Evolutionary conservation across 2,329 filamentous ascomycete species (phyloP), one percentile per base, ranked within the genome.

Genomic region (Penicillium sp.): DNA sequence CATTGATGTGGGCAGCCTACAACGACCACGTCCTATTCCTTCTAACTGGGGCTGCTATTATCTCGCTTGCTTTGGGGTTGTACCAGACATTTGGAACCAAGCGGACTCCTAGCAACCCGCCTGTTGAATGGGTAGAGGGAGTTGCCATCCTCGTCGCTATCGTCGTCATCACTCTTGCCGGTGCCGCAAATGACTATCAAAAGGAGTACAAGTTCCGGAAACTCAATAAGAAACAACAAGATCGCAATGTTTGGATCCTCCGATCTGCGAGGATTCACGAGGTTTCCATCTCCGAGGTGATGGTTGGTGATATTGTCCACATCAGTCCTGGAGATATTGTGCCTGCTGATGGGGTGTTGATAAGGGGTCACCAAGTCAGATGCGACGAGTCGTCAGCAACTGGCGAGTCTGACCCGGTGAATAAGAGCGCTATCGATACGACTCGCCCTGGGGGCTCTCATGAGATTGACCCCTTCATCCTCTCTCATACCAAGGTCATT

Each of bases 11-110:
- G 88, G 85, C 89, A 64, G 88, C 88, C 1, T 89, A 89, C 74
- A 89, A 91, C 69, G 88, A 91, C 73, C 90, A 90, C 63, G 84
- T 91, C 4, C 77, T 90, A 36, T 86, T 90, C 49, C 75, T 90
- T 1, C 76, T 90, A 46, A 86, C 85, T 0, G 80, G 83, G 4
- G 87, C 87, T 4, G 88, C 88, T 1, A 78, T 83, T 10, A 84
- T 91, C 33, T 90, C 88, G 1, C 75, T 91, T n/a, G 85, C 83
- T 0, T 80, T 91, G 41, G 88, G 88, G 19, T 79, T 90, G 1
- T 90, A 89, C 66, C 68, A 73, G 44, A 69, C 70, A 2, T 65
- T 73, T 33, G 63, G 63, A 1, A 60, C 63, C 10, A 54, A 57
- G 8, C 67, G 66, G 37, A 38, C 55, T 17, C 61, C 66, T 2